Evolutionary conservation across 306 rosid genomes (phyloP), one percentile per base, ranked within the genome.

Genomic region (Trichosanthes cucumerina): DNA sequence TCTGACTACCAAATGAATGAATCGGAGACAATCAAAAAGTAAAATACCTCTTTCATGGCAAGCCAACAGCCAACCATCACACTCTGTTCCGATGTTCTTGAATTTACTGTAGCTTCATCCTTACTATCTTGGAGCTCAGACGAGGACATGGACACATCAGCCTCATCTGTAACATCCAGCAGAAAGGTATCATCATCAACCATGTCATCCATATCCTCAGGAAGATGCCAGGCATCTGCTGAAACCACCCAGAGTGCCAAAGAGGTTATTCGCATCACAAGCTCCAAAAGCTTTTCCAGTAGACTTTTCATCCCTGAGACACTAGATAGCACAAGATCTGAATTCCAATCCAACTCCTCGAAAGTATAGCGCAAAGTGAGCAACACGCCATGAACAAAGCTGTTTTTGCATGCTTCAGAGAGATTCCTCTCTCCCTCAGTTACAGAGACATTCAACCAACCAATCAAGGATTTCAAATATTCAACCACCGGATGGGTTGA

Each of bases 21-120:
- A 54, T 28, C 36, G 44, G 80, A 36, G 54, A 9, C 43, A 8
- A 79, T 11, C 31, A 75, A 56, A 46, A 79, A 62, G 75, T 60
- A 47, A 84, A 80, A 75, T 85, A 95, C 99, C 97, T 95, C 99
- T 86, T 95, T 95, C 99, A 95, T 92, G 39, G 99, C 99, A 63
- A 95, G 93, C 99, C 99, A 95, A 85, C 97, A 95, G 79, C 99
- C 97, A 90, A 91, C 99, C 99, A 95, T 95, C 76, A 95, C 97
- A 83, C 82, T 83, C 85, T 95, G 99, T 53, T 91, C 98, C 13
- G 95, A 90, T 64, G 91, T 78, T 82, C 91, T 86, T 53, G 65
- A 88, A 84, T 82, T 87, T 76, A 54, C 82, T 50, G 81, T 59
- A 78, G 75, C 78, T 75, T 88, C 87, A 75, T 89, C 83, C 82